Percentiles rank a stretch among this genome's conserved stretches.
These are phyloP conservation scores for Citrullus colocynthis DNA, from an alignment of 306 rosid species.

Conservation along the genomic window DNA sequence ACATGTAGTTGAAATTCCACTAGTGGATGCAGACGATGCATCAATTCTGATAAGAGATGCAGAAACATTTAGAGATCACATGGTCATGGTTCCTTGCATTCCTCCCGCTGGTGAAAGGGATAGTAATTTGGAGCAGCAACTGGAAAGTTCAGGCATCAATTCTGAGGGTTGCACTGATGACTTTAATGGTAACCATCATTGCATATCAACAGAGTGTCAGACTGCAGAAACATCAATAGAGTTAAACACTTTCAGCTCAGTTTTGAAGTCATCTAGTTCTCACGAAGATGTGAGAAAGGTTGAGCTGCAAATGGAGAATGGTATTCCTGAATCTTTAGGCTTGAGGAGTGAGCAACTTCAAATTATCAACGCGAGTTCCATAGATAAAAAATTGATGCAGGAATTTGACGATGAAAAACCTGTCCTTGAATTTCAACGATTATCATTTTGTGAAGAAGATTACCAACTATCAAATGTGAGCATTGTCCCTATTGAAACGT, in stretches of 20 bases:
- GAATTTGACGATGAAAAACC: conserved; percentile 24
- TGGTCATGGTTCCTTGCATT: conserved; percentile 20
- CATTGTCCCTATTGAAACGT: conserved; percentile 14
- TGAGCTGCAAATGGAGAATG: conserved; percentile 15
- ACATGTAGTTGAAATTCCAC: conserved; percentile 16
- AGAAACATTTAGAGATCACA: conserved; percentile 18
- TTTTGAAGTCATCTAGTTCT: conserved; percentile 27
- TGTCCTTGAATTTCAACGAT: conserved; percentile 21
- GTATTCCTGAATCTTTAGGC: conserved; percentile 19
- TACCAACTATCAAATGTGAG: conserved; percentile 7
- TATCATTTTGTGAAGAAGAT: conserved; percentile 20
- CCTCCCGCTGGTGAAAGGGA: conserved; percentile 19
- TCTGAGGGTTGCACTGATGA: conserved; percentile 14
- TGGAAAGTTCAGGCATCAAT: conserved; percentile 17
- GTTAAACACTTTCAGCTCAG: conserved; percentile 13
- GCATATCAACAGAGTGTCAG: conserved; percentile 18
- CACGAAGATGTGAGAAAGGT: conserved; percentile 42
- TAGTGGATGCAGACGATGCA: conserved; percentile 12
- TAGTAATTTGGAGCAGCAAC: conserved; percentile 13
- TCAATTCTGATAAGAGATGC: conserved; percentile 3
- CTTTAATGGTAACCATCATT: conserved; percentile 13
- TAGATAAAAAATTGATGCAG: conserved; percentile 13
- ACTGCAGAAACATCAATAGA: conserved; percentile 12
- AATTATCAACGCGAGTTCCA: conserved; percentile 13
- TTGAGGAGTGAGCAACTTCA: conserved; percentile 20